Conservation (phyloP, 257 asterid species). For the Verbena officinalis region DNA sequence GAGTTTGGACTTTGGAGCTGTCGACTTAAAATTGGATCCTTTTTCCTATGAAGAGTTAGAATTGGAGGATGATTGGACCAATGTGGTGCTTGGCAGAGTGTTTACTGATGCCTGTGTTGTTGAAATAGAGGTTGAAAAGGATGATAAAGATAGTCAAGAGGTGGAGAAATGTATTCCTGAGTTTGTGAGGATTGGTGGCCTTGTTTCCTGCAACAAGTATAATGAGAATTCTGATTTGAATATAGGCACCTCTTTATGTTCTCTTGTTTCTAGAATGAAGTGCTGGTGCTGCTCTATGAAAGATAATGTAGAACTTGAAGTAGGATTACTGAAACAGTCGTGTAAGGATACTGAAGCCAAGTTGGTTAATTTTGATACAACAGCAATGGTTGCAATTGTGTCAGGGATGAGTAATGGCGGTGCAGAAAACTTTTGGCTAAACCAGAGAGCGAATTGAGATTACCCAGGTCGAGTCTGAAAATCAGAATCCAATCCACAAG, state of each 20-base stretch:
- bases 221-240: constrained; percentile 33
- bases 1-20: constrained; percentile 66
- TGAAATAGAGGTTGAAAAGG: constrained; percentile 42
- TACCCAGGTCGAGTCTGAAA: constrained; percentile 80
- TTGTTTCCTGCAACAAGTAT: constrained; percentile 35
- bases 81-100: constrained; percentile 53
- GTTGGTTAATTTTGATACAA: constrained; percentile 86
- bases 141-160: constrained; percentile 22
- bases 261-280: constrained; percentile 58
- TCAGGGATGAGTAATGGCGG: constrained; percentile 90
- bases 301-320: constrained; percentile 27
- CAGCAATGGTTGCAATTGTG: constrained; percentile 81
- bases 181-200: constrained; percentile 17
- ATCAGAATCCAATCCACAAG: constrained; percentile 58
- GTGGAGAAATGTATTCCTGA: constrained; percentile 19
- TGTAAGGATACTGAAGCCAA: constrained; percentile 36
- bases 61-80: constrained; percentile 62
- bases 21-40: constrained; percentile 40
- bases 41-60: constrained; percentile 47
- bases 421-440: constrained; percentile 56
- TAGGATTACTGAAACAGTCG: constrained; percentile 23
- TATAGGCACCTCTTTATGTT: constrained; percentile 50
- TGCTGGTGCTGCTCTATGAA: constrained; percentile 57
- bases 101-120: constrained; percentile 58
- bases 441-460: constrained; percentile 68